Evolutionary conservation across 2,329 filamentous ascomycete species (phyloP), one percentile per base, ranked within the genome.

Genomic region (Penicillium sp.): DNA sequence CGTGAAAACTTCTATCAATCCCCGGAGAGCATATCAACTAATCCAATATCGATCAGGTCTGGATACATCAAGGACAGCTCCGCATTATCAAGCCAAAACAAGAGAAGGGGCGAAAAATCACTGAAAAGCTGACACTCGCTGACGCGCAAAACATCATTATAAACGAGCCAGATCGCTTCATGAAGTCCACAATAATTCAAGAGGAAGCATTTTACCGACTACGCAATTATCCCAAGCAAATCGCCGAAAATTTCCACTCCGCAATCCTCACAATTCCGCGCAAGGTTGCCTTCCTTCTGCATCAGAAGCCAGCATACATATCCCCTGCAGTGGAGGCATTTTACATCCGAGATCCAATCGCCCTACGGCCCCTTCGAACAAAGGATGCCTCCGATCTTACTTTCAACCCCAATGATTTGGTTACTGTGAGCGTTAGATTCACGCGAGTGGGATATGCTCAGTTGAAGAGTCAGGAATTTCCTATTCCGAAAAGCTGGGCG

Each of bases 401-500:
- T 2, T 96, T 99, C 67, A 83, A 87, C 3, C 92, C 92, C 0
- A 77, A 83, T 47, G 94, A 98, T 71, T 84, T 96, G 40, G 89
- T 97, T 10, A 88, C 86, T 0, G 80, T 91, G 31, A 93, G 90
- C 67, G 85, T 91, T 33, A 87, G 85, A 46, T 97, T 98, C 73
- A 96, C 92, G 4, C 92, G 88, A 72, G 88, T 96, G 0, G 86
- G 96, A 2, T 99, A 91, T 72, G 95, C 96, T 5, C 95, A 99
- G 72, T 78, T 99, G 7, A 89, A 89, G 60, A 92, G 91, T 16
- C 95, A 99, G 72, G 85, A 89, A 24, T 97, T 97, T 67, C 78
- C 79, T 51, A 79, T 86, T 0, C 82, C 90, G 0, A 87, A 87
- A 2, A 79, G 81, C 4, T 87, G 84, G 80, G 73, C 76, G 4